Evolutionary conservation across 768 basidiomycete species (phyloP).

Genomic region (Pisolithus sp.): DNA sequence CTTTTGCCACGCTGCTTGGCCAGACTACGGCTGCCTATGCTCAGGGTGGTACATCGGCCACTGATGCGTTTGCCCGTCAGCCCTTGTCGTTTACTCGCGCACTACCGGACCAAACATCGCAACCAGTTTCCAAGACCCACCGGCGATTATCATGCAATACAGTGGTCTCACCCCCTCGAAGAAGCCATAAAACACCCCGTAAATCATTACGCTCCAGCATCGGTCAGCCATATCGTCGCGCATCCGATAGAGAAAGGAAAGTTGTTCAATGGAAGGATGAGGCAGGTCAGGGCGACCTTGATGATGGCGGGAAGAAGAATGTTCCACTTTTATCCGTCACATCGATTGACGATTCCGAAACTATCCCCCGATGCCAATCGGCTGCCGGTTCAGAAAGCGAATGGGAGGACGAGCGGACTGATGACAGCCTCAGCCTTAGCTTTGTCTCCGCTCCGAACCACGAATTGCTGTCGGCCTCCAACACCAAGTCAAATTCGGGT

Average conservation of each 20-base stretch:
- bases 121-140: constrained; percentile 33
- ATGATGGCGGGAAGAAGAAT: constrained; percentile 44
- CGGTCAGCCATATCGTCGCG: constrained; percentile 54
- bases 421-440: constrained; percentile 63
- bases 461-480: constrained; percentile 32
- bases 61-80: constrained; percentile 50
- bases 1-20: constrained; percentile 61
- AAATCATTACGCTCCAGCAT: constrained; percentile 66
- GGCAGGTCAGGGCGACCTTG: constrained; percentile 74
- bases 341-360: constrained; percentile 31
- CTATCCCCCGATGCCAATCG: constrained; percentile 32
- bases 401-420: constrained; percentile 86
- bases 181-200: constrained; percentile 54
- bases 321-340: constrained; percentile 22
- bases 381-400: constrained; percentile 72
- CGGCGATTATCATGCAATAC: constrained; percentile 38
- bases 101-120: constrained; percentile 44
- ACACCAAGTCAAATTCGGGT: constrained; percentile 7
- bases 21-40: constrained; percentile 59
- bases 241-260: constrained; percentile 65
- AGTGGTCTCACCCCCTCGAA: constrained; percentile 42
- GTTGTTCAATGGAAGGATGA: constrained; percentile 86
- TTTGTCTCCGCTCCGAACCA: constrained; percentile 30
- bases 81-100: constrained; percentile 42
- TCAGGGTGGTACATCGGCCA: constrained; percentile 27